A percentile compares a stretch with the other conserved stretches of the same genome.
Evolutionary conservation across 345 rosid genomes (phyloP).

Genomic region (Pistacia atlantica): DNA sequence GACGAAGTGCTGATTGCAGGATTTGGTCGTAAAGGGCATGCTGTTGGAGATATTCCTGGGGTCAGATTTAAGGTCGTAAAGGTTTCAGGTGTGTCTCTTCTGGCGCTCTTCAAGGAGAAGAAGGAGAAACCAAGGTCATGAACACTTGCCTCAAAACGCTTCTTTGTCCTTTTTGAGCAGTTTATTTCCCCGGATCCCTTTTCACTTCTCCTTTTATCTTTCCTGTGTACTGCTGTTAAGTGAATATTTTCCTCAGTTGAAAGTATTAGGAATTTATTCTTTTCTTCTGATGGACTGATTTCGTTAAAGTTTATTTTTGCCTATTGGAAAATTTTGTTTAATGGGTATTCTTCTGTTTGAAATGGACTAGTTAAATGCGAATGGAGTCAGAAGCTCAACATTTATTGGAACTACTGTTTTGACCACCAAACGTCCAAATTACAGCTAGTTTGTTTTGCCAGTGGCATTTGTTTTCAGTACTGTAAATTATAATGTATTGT

Average conservation of each 20-base stretch:
- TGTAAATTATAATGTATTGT: too few species aligned
- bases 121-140: conserved; percentile 73
- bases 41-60: conserved; percentile 80
- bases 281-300: not conserved
- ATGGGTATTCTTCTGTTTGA: not conserved
- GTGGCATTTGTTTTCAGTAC: not conserved
- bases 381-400: too few species aligned
- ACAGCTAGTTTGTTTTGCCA: not conserved
- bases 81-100: conserved; percentile 73
- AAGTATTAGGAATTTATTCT: not conserved
- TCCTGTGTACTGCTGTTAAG: not conserved
- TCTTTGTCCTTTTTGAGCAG: not conserved
- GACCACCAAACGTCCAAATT: too few species aligned
- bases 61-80: conserved; percentile 79
- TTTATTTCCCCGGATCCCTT: not conserved
- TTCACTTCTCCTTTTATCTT: not conserved
- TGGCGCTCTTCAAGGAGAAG: conserved; percentile 71
- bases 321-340: not conserved
- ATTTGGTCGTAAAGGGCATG: conserved; percentile 60
- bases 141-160: not conserved
- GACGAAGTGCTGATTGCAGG: conserved; percentile 76
- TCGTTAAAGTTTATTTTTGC: not conserved
- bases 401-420: too few species aligned
- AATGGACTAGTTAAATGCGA: not conserved
- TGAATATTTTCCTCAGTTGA: not conserved